These are phyloP conservation scores for Pythium guiyangense DNA, from an alignment of 352 stramenopile genomes.

Conservation along the genomic window DNA sequence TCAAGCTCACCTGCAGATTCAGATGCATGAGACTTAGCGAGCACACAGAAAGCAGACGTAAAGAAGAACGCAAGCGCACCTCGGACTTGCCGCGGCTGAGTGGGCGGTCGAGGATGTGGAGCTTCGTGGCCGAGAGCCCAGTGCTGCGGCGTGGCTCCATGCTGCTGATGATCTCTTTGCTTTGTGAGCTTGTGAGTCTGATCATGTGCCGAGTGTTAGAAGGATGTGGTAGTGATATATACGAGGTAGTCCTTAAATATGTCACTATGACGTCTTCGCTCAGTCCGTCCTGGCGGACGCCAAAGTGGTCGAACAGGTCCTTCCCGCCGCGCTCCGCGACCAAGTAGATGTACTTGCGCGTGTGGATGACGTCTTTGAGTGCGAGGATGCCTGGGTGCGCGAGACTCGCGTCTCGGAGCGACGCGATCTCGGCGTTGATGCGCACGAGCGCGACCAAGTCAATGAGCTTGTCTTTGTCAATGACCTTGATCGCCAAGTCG, in stretches of 20 bases:
- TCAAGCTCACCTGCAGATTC: slow-evolving; percentile 80
- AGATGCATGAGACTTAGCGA: background rate
- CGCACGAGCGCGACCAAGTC: slow-evolving; percentile 68
- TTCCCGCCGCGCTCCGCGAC: slow-evolving; percentile 66
- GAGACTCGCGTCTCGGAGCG: slow-evolving; percentile 53
- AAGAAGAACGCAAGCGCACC: slow-evolving; percentile 20
- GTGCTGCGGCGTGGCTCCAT: no score
- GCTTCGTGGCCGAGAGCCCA: no score
- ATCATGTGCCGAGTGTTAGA: no score
- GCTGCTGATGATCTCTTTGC: no score
- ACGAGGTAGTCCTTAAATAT: no score
- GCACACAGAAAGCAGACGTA: background rate
- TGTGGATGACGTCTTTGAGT: slow-evolving; percentile 78
- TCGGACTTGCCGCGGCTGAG: slow-evolving; percentile 75
- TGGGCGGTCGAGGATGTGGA: no score
- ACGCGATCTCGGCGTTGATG: slow-evolving; percentile 77
- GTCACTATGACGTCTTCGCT: no score
- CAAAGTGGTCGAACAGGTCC: slow-evolving; percentile 85
- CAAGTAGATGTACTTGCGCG: slow-evolving; percentile 73
- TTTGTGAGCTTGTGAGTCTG: slow-evolving; percentile 63
- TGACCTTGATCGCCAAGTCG: no score
- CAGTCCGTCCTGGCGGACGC: slow-evolving; percentile 36
- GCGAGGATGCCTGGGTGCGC: slow-evolving; percentile 62
- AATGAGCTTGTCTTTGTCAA: no score
- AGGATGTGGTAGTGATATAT: no score